Evolutionary conservation across 768 basidiomycete species (phyloP), one percentile per base, ranked within the genome.

Genomic region (Polyporus arcularius): DNA sequence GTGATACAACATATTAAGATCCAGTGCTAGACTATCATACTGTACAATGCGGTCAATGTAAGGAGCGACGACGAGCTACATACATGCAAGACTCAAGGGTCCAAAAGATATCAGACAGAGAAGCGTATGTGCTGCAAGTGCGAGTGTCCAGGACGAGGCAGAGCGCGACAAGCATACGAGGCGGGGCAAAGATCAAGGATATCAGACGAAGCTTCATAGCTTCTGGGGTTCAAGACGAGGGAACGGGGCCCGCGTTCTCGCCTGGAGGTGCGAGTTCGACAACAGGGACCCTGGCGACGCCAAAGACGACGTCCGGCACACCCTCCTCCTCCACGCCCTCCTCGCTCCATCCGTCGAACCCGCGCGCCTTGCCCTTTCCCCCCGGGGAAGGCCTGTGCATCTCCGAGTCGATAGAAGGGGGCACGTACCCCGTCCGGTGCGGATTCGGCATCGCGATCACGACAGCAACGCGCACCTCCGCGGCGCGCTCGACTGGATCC

Each of bases 381-480:
- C 10, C 41, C 55, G 46, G 45, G 35, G 39, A 56, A 50, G 32
- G 40, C 28, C 51, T 60, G 16, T 15, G 46, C 38, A 40, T 35
- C n/a, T 50, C 40, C 38, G 38, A 32, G 28, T 41, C 57, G 39
- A 32, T 40, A 38, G 7, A 14, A n/a, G 52, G 52, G 35, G 62
- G 32, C 16, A 57, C 51, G 45, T 57, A 55, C 47, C 58, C 63
- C 30, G 67, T 58, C 31, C 64, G 68, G 16, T 65, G 71, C 16
- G 72, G 74, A 16, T 77, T 72, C 2, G 86, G 85, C 85, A 86
- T 86, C 16, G 80, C 78, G 47, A 87, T 76, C 59, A 87, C 73
- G 3, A 86, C 82, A 16, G 84, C 79, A 11, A 87, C 76, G 65
- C 85, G 82, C 21, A 85, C 71, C 68, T 74, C 62, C 48, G 32